phyloP scores from a whole-genome alignment of 192 early-diverging fungal species.

The Helicostylum pulchrum region DNA sequence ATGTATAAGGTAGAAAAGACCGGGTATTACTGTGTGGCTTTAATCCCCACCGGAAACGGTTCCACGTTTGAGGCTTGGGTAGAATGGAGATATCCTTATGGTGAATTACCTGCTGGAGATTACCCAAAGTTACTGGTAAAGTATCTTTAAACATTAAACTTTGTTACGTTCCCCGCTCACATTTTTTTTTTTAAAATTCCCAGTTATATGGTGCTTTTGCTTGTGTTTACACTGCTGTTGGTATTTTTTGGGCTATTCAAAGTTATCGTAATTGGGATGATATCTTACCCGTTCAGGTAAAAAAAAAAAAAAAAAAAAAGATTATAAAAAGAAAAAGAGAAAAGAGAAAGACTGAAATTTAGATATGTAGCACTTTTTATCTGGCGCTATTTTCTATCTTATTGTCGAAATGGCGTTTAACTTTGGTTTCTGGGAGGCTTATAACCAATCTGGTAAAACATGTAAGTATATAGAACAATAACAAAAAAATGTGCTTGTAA shows the following conservation, averaged over 20 bases:
- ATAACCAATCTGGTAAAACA: slow-evolving; percentile 58
- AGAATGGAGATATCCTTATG: slow-evolving; percentile 77
- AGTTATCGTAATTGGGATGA: slow-evolving; percentile 83
- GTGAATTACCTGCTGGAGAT: slow-evolving; percentile 77
- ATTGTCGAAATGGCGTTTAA: slow-evolving; percentile 92
- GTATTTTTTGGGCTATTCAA: slow-evolving; percentile 72
- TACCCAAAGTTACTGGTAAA: slow-evolving; percentile 85
- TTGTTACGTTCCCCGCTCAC: background rate
- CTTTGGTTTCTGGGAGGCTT: slow-evolving; percentile 76
- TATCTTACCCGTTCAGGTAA: slow-evolving; percentile 81
- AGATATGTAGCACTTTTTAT: slow-evolving; percentile 67
- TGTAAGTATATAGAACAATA: slow-evolving; percentile 53
- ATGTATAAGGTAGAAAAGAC: slow-evolving; percentile 69
- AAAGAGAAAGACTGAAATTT: background rate
- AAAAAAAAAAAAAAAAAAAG: background rate
- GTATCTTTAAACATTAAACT: background rate
- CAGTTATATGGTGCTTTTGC: slow-evolving; percentile 77
- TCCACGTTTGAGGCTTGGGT: slow-evolving; percentile 52
- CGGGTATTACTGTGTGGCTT: slow-evolving; percentile 82
- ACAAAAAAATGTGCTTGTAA: slow-evolving; percentile 33
- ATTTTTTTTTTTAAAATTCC: slow-evolving; percentile 1
- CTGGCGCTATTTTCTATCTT: slow-evolving; percentile 80
- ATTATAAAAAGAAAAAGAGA: background rate
- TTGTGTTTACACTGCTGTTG: slow-evolving; percentile 72
- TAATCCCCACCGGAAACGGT: slow-evolving; percentile 31